Percentiles rank a stretch among this genome's conserved stretches.
Evolutionary conservation across 441 rosid genomes (phyloP).

Genomic region (Mallotus repandus): DNA sequence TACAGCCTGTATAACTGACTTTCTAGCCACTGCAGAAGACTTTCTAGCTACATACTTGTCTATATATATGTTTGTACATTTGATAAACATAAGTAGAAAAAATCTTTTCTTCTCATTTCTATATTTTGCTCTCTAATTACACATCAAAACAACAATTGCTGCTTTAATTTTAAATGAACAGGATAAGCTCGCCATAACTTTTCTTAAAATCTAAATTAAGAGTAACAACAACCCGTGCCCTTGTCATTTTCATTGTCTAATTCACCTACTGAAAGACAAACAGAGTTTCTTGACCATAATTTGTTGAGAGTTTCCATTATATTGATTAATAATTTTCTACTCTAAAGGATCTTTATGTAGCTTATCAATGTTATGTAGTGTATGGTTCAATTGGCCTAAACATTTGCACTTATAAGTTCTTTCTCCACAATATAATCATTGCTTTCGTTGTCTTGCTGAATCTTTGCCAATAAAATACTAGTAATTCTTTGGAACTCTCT

Average conservation of each 20-base stretch:
- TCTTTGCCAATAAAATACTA: not conserved
- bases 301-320: not conserved
- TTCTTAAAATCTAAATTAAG: not conserved
- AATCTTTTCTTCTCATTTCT: too few relatives aligned
- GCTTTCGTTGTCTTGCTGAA: not conserved
- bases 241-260: not conserved
- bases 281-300: not conserved
- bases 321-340: not conserved
- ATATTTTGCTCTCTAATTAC: too few relatives aligned
- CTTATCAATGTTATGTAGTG: not conserved
- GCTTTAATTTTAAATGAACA: not conserved
- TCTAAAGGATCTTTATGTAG: not conserved
- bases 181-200: not conserved
- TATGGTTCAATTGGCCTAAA: not conserved
- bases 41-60: too few relatives aligned
- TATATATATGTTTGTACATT: too few relatives aligned
- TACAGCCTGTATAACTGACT: too few relatives aligned
- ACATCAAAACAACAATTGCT: not conserved
- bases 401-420: not conserved
- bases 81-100: too few relatives aligned
- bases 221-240: not conserved
- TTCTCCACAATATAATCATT: not conserved
- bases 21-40: too few relatives aligned
- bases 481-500: conserved; percentile 10
- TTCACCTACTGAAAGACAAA: not conserved